Base-by-base conservation (phyloP, 2,329 filamentous ascomycete species). In the Hypoxylon sp. region DNA sequence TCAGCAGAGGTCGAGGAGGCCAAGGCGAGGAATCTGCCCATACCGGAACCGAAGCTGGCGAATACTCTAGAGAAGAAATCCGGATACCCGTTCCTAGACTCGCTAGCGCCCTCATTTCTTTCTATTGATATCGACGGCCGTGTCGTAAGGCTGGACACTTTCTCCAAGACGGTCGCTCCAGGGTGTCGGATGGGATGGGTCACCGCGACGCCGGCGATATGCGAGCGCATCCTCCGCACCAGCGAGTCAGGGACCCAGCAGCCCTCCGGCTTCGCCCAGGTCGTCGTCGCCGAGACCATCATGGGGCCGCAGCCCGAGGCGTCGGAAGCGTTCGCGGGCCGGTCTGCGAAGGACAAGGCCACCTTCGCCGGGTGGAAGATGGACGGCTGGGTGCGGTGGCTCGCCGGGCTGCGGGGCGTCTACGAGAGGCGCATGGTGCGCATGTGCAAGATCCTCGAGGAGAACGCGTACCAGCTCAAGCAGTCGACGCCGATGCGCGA, bases 111-210 rank as follows among this genome's bases (percentile, higher is more conserved):
- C 0, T 95, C 90, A 0, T 97, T 91, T 73, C 79, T 97, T 38
- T 88, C 83, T 60, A 73, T 97, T 53, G 94, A 97, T 71, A 83
- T 84, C 17, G 90, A 97, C 67, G 94, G 94, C 55, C 88, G 94
- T 29, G 93, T 97, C 37, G 83, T 97, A 55, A 88, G 93, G 42
- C 82, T 97, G 2, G 94, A 97, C 73, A 97, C 93, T 1, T 97
- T 97, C 74, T 95, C 90, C 70, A 97, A 98, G 77, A 96, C 91
- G 0, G 84, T 97, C 15, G 92, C 92, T 0, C 94, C 94, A 0
- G 94, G 94, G 1, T 96, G 91, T 70, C 87, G 94, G 24, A 79
- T 97, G 1, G 94, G 94, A 35, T 97, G 92, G 91, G 87, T 97
- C 64, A 96, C 93, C 0, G 88, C 90, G 0, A 90, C 96, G 69